phyloP scores from a whole-genome alignment of 768 basidiomycete species.

The Collybiopsis confluens region DNA sequence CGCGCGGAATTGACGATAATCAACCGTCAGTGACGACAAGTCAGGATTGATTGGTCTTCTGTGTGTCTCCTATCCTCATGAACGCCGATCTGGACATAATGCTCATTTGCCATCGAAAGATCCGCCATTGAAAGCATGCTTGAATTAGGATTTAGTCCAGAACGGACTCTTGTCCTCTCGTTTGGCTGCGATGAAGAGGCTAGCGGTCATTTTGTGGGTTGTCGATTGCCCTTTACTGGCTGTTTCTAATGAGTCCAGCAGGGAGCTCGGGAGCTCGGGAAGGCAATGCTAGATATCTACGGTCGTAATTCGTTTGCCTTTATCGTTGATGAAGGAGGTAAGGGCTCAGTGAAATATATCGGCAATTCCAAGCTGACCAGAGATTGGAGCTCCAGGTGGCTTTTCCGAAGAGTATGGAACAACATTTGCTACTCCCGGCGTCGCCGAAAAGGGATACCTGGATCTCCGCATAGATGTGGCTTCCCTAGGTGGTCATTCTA shows the following conservation, averaged over 20 bases:
- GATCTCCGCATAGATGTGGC: conserved; percentile 37
- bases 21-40: conserved; percentile 59
- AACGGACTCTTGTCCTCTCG: conserved; percentile 17
- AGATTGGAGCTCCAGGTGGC: conserved; percentile 11
- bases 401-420: conserved; percentile 24
- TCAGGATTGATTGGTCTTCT: conserved; percentile 40
- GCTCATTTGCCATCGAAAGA: not conserved
- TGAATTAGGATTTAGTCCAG: conserved; percentile 13
- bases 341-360: not conserved
- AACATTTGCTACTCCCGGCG: conserved; percentile 37
- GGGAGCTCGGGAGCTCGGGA: conserved; percentile 35
- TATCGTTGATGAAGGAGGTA: conserved; percentile 60
- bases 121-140: conserved; percentile 13
- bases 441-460: conserved; percentile 40
- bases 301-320: conserved; percentile 54
- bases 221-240: conserved; percentile 7
- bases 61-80: not conserved
- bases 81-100: not conserved
- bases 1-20: too few species aligned
- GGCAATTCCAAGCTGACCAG: not conserved
- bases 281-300: conserved; percentile 41
- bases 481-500: conserved; percentile 61
- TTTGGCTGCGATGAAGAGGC: conserved; percentile 55
- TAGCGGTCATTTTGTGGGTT: conserved; percentile 24
- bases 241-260: conserved; percentile 12